These are phyloP conservation scores for Cercospora zeina DNA, from an alignment of 2,329 filamentous ascomycete species.

Conservation along the genomic window DNA sequence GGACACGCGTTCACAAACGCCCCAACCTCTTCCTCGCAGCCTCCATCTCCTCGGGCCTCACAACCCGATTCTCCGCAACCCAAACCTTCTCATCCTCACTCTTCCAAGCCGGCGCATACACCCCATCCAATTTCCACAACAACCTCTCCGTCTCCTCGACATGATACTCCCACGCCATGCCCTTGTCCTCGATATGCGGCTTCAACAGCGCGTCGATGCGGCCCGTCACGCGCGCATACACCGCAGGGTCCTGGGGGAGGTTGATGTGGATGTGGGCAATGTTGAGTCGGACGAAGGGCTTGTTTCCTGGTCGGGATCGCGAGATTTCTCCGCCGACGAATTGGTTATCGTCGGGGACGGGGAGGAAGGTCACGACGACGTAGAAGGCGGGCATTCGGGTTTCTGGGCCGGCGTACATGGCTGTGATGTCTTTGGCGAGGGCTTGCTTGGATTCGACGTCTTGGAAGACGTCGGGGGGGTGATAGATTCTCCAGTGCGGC, in stretches of 20 bases:
- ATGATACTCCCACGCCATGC: conserved; percentile 48
- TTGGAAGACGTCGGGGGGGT: conserved; percentile 41
- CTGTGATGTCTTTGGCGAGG: conserved; percentile 44
- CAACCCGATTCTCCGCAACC: conserved; percentile 25
- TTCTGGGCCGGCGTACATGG: conserved; percentile 41
- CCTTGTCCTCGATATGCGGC: conserved; percentile 46
- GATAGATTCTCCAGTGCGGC: conserved; percentile 50
- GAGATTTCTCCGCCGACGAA: conserved; percentile 40
- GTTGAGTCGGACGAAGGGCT: conserved; percentile 44
- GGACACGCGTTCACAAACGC: conserved; percentile 3
- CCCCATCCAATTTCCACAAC: conserved; percentile 50
- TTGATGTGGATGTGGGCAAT: conserved; percentile 41
- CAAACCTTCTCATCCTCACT: conserved; percentile 40
- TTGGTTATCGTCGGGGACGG: conserved; percentile 31
- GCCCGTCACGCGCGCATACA: conserved; percentile 28
- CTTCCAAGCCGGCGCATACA: conserved; percentile 42
- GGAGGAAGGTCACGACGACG: conserved; percentile 47
- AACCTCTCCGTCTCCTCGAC: conserved; percentile 46
- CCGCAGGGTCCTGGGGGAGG: conserved; percentile 21
- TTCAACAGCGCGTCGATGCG: conserved; percentile 42
- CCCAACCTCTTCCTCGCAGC: conserved; percentile 7
- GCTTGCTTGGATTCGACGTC: conserved; percentile 35
- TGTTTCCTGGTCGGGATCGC: conserved; percentile 27
- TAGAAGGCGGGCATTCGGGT: conserved; percentile 48
- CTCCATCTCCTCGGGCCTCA: conserved; percentile 22